These are phyloP conservation scores for Podospora pseudocomata DNA, from an alignment of 495 filamentous ascomycete species.

Conservation along the genomic window DNA sequence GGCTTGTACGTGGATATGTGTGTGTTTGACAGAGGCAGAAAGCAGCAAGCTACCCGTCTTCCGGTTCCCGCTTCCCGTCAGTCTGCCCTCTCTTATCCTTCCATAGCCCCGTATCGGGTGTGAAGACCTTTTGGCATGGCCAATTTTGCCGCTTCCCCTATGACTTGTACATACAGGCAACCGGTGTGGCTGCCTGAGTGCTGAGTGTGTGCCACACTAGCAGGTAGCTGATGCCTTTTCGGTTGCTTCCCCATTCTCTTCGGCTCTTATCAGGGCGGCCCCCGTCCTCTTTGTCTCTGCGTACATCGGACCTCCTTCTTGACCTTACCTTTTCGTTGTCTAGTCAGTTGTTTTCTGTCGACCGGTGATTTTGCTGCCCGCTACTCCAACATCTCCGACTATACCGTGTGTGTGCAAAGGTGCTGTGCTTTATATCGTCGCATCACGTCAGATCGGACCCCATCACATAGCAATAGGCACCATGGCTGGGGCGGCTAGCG, in stretches of 20 bases:
- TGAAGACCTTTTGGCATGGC: neutral
- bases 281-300: neutral
- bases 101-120: neutral
- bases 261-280: neutral
- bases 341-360: neutral
- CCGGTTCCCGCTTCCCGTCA: neutral
- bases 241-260: neutral
- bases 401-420: neutral
- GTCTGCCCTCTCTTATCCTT: neutral
- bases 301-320: neutral
- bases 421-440: neutral
- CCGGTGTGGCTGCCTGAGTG: constrained; percentile 15
- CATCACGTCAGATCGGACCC: neutral
- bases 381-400: neutral
- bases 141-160: constrained; percentile 4
- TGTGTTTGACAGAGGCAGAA: neutral
- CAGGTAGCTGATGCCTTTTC: neutral
- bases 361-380: neutral
- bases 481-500: constrained; percentile 9
- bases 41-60: neutral
- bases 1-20: neutral
- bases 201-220: constrained; percentile 10
- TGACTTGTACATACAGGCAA: constrained; percentile 12
- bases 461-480: neutral
- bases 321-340: neutral